Evolutionary conservation across 257 asterid species (phyloP), one percentile per base, ranked within the genome.

Genomic region (Nemophila menziesii): DNA sequence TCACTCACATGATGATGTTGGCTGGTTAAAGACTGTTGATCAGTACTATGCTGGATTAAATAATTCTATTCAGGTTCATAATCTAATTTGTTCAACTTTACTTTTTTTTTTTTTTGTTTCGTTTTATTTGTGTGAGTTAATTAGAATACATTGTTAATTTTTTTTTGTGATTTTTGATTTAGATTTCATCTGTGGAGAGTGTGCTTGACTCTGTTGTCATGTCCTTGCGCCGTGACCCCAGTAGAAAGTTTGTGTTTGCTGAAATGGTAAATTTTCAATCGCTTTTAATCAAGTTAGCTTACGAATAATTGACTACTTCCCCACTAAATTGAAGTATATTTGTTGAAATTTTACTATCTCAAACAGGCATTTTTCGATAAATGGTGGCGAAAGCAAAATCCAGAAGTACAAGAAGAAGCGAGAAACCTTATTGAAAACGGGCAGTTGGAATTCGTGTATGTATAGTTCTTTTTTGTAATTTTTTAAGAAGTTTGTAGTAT

Each of bases 231-330:
- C 74, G 76, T 16, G 81, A 82, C 20, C 76, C 76, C 2, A 76
- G 76, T 52, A 69, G 94, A 65, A 86, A 86, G 74, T 86, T 86
- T 51, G 67, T 86, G 19, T 82, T 58, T 64, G 96, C 61, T 57
- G 96, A 86, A 63, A 81, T 81, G 94, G 96, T 86, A 81, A 48
- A 39, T n/a, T n/a, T n/a, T n/a, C n/a, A n/a, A n/a, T n/a, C n/a
- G n/a, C n/a, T n/a, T n/a, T n/a, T n/a, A n/a, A n/a, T n/a, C n/a
- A n/a, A n/a, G n/a, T n/a, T n/a, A n/a, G n/a, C 40, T 34, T 34
- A 34, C 0, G 15, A 34, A 16, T 34, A 34, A 5, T 16, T 34
- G 15, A 8, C 40, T 34, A 11, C 15, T 5, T 34, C 2, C 1
- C 15, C n/a, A 34, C n/a, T n/a, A n/a, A n/a, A n/a, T 7, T 29